These are phyloP conservation scores for Simplicillium aogashimaense DNA, from an alignment of 2,329 filamentous ascomycete species.

Conservation along the genomic window DNA sequence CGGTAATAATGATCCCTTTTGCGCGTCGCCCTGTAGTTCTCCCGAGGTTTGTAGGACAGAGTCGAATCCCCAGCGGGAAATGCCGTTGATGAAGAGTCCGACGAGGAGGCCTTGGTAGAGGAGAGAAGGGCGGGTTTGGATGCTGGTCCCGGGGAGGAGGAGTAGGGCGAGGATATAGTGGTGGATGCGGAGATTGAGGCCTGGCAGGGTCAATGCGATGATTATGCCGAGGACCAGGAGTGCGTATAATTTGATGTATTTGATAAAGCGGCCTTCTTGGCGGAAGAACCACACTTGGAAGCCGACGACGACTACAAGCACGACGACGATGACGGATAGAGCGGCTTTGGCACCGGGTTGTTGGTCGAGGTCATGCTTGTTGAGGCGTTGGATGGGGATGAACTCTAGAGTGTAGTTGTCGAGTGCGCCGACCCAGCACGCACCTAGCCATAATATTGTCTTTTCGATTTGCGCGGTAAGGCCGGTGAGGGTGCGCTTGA, in stretches of 20 bases:
- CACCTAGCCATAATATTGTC: constrained; percentile 80
- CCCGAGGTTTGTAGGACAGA: constrained; percentile 74
- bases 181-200: constrained; percentile 78
- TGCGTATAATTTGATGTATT: constrained; percentile 69
- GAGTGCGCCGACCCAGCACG: constrained; percentile 81
- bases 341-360: constrained; percentile 85
- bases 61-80: constrained; percentile 90
- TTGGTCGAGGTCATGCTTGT: constrained; percentile 74
- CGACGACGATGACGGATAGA: constrained; percentile 64
- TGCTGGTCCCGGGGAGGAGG: constrained; percentile 75
- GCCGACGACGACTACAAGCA: constrained; percentile 57
- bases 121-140: constrained; percentile 77
- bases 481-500: constrained; percentile 59
- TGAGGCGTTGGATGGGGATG: constrained; percentile 90
- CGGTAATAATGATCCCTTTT: constrained; percentile 53
- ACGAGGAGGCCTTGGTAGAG: constrained; percentile 84
- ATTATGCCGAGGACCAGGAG: constrained; percentile 58
- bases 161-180: constrained; percentile 89
- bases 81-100: constrained; percentile 87
- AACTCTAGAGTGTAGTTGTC: constrained; percentile 94
- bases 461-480: constrained; percentile 83
- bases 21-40: constrained; percentile 60
- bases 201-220: constrained; percentile 61
- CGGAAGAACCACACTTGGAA: constrained; percentile 81
- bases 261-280: constrained; percentile 69